These are phyloP conservation scores for Sporothrix variecibatus DNA, from an alignment of 2,329 filamentous ascomycete genomes.

Conservation along the genomic window DNA sequence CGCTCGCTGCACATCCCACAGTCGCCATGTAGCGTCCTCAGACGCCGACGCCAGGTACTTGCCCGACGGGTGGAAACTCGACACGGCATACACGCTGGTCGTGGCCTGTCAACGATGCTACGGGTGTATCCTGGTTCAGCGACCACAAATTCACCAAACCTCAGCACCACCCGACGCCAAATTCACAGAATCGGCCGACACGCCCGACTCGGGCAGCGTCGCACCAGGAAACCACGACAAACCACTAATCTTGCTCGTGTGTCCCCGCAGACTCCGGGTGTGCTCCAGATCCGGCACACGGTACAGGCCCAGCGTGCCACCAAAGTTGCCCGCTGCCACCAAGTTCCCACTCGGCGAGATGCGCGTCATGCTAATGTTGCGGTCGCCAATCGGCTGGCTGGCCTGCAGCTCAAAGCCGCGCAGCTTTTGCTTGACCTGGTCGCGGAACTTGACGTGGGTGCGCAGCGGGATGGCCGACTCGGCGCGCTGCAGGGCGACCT, in stretches of 20 bases:
- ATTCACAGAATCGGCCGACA: constrained; percentile 75
- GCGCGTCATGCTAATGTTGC: constrained; percentile 87
- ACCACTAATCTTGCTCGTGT: constrained; percentile 86
- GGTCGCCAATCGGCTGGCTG: constrained; percentile 87
- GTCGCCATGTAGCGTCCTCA: constrained; percentile 92
- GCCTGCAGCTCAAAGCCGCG: constrained; percentile 87
- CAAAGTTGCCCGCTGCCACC: constrained; percentile 91
- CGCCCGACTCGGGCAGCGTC: constrained; percentile 68
- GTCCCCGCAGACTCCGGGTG: constrained; percentile 74
- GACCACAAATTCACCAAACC: constrained; percentile 87
- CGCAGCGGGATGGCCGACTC: constrained; percentile 83
- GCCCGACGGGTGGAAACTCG: constrained; percentile 93
- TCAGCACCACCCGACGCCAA: constrained; percentile 90
- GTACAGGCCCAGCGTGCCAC: constrained; percentile 82
- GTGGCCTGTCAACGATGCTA: constrained; percentile 81
- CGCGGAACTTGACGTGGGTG: constrained; percentile 90
- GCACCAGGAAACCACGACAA: constrained; percentile 87
- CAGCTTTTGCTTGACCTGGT: constrained; percentile 80
- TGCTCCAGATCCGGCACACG: constrained; percentile 80
- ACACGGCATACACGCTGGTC: constrained; percentile 84
- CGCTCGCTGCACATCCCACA: constrained; percentile 90
- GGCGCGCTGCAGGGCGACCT: constrained; percentile 73
- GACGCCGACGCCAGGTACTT: constrained; percentile 89
- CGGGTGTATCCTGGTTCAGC: constrained; percentile 78
- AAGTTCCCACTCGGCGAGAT: constrained; percentile 84